Conservation (phyloP, 352 stramenopile species). For the Pilasporangium apinafurcum region DNA sequence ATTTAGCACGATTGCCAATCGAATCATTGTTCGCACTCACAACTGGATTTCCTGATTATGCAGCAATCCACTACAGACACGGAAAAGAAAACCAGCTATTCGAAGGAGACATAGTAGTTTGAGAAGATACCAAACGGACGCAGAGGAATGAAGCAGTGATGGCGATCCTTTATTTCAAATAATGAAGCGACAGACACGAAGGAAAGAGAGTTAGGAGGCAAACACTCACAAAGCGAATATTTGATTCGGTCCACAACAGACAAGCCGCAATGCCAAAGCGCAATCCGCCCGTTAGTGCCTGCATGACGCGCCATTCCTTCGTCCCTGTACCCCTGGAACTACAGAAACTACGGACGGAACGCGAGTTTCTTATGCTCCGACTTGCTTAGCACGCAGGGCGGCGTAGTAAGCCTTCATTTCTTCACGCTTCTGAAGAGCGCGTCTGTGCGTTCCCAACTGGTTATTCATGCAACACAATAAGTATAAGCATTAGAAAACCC, state of each 20-base stretch:
- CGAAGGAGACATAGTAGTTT: too few species aligned
- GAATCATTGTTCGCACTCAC: too few species aligned
- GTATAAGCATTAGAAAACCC: not conserved
- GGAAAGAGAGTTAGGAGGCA: too few species aligned
- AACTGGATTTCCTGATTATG: not conserved
- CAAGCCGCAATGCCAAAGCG: not conserved
- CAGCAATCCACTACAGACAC: not conserved
- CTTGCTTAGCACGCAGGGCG: slow-evolving; percentile 93
- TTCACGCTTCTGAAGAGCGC: slow-evolving; percentile 97
- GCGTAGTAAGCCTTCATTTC: slow-evolving; percentile 99
- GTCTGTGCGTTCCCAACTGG: slow-evolving; percentile 97
- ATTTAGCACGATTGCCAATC: too few species aligned
- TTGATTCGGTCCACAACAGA: too few species aligned
- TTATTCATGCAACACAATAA: not conserved
- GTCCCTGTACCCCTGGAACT: slow-evolving; percentile 30
- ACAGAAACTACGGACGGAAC: slow-evolving; percentile 17
- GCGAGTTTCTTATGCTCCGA: slow-evolving; percentile 46
- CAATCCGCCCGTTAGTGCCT: not conserved
- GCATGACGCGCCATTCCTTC: not conserved
- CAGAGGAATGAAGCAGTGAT: slow-evolving; percentile 43
- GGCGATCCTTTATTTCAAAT: slow-evolving; percentile 45
- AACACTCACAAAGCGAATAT: too few species aligned
- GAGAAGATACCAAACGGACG: slow-evolving; percentile 5
- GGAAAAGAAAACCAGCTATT: not conserved
- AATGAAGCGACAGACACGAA: slow-evolving; percentile 54